A percentile compares a stretch with the other conserved stretches of the same genome.
Evolutionary conservation across 352 stramenopile genomes (phyloP).

Genomic region (Phytophthora quininea): DNA sequence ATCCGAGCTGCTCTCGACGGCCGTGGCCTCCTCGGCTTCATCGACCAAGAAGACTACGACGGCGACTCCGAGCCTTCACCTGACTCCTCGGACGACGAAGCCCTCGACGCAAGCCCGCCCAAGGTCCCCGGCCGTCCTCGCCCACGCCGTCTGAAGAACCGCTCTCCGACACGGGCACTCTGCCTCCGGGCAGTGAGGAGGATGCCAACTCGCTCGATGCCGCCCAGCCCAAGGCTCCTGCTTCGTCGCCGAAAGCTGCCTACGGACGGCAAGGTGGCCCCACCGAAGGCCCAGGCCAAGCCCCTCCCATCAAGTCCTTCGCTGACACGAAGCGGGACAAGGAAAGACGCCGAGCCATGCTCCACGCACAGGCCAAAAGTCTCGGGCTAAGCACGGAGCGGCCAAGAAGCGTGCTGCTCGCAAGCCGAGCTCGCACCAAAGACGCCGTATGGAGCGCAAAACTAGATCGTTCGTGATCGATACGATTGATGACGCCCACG

Average conservation of each 20-base stretch:
- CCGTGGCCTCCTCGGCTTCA: slow-evolving; percentile 20
- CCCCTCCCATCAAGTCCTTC: no score
- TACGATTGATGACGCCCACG: slow-evolving; percentile 27
- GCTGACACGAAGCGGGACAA: no score
- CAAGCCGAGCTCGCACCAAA: background rate
- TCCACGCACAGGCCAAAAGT: no score
- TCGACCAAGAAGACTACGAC: slow-evolving; percentile 20
- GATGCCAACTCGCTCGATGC: no score
- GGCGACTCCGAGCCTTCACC: background rate
- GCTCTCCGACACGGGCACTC: no score
- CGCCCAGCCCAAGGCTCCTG: no score
- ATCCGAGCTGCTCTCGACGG: slow-evolving; percentile 7
- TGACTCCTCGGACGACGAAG: background rate
- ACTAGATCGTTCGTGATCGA: slow-evolving; percentile 25
- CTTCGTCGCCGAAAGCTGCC: no score
- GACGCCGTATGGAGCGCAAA: slow-evolving; percentile 15
- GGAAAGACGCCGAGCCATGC: no score
- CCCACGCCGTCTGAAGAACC: no score
- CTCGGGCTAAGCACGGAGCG: background rate
- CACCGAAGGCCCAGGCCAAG: no score
- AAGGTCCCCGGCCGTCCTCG: background rate
- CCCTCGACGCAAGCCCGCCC: background rate
- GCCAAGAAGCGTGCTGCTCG: background rate
- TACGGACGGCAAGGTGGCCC: no score
- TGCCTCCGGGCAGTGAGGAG: no score